Conservation (phyloP, 805 yeast species). For the Hanseniaspora hatyaiensis region DNA sequence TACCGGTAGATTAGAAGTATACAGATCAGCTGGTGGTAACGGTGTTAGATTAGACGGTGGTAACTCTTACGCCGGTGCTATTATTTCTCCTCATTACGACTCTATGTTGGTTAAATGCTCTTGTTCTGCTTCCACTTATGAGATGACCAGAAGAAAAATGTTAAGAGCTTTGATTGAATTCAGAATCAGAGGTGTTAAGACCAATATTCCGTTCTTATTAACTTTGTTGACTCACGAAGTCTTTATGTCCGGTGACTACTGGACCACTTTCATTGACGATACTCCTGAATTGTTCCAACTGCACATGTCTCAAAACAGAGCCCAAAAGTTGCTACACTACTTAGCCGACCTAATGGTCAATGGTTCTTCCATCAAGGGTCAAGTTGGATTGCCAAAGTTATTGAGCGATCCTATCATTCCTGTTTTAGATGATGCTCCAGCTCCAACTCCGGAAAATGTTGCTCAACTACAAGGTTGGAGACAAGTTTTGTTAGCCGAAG, state of each 20-base stretch:
- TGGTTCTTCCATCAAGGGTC: constrained; percentile 93
- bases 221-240: constrained; percentile 84
- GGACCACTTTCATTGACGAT: constrained; percentile 98
- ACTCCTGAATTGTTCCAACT: constrained; percentile 92
- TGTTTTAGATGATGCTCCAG: constrained; percentile 46
- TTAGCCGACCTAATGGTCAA: constrained; percentile 89
- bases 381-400: constrained; percentile 82
- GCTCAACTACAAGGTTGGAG: constrained; percentile 59
- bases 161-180: constrained; percentile 91
- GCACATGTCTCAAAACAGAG: constrained; percentile 92
- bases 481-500: constrained; percentile 67
- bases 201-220: constrained; percentile 90
- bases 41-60: constrained; percentile 99
- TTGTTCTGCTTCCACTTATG: constrained; percentile 93
- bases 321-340: constrained; percentile 82
- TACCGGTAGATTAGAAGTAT: constrained; percentile 95
- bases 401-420: constrained; percentile 68
- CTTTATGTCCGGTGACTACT: constrained; percentile 74
- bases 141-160: constrained; percentile 96
- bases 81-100: constrained; percentile 94
- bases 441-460: constrained; percentile 41
- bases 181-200: constrained; percentile 97
- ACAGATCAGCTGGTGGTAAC: constrained; percentile 97
- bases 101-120: constrained; percentile 97
- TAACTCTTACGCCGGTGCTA: constrained; percentile 93